These are phyloP conservation scores for Gaeumannomyces tritici DNA, from an alignment of 2,329 filamentous ascomycete genomes.

Conservation along the genomic window DNA sequence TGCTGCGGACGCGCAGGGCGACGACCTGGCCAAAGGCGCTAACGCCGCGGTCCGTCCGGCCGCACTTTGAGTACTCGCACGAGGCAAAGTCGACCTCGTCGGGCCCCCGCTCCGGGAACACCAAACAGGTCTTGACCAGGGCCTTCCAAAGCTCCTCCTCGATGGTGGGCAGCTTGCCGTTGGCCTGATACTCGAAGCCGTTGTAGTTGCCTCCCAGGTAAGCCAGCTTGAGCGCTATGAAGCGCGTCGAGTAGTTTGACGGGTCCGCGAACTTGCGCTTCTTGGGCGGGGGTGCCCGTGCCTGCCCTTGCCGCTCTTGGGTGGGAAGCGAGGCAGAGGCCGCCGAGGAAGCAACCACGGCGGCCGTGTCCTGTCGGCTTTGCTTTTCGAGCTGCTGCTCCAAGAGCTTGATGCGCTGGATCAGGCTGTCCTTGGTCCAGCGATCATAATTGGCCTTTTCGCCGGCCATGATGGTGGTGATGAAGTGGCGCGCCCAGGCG, in stretches of 20 bases:
- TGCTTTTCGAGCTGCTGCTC: conserved; percentile 10
- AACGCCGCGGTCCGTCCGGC: conserved; percentile 84
- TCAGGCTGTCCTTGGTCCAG: conserved; percentile 20
- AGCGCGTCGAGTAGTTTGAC: conserved; percentile 69
- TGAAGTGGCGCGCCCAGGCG: not conserved
- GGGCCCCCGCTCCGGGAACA: conserved; percentile 51
- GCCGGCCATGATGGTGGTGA: not conserved
- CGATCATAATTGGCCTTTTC: conserved; percentile 7
- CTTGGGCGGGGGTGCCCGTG: conserved; percentile 8
- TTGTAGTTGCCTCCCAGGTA: conserved; percentile 89
- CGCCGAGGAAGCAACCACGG: not conserved
- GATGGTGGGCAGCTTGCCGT: conserved; percentile 66
- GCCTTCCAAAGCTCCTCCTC: conserved; percentile 94
- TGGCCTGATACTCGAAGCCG: conserved; percentile 79
- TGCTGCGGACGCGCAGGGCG: conserved; percentile 72
- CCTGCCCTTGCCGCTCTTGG: not conserved
- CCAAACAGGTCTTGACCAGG: conserved; percentile 69
- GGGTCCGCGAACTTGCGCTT: conserved; percentile 49
- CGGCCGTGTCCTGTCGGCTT: not conserved
- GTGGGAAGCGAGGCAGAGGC: not conserved
- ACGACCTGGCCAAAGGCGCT: conserved; percentile 97
- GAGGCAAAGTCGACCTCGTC: conserved; percentile 67
- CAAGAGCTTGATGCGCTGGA: not conserved
- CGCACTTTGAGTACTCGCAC: conserved; percentile 91
- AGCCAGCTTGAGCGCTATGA: conserved; percentile 85